Conservation (phyloP, 2,329 filamentous ascomycete species). For the Alternaria panax region DNA sequence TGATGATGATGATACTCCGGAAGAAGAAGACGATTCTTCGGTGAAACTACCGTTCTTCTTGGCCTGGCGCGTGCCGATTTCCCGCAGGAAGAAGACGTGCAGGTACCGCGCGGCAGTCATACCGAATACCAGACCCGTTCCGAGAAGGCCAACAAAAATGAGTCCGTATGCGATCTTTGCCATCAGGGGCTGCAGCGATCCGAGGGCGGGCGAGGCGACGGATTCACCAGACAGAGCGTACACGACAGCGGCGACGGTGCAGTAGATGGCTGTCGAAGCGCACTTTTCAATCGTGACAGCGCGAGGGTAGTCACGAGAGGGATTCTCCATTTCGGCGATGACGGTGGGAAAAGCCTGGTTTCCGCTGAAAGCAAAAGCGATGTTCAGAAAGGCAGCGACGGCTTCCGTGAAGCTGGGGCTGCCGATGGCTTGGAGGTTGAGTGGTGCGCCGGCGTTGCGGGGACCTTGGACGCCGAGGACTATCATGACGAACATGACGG, state of each 20-base stretch:
- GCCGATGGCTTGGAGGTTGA: slow-evolving; percentile 33
- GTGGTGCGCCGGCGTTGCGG: slow-evolving; percentile 25
- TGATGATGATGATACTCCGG: too few species aligned
- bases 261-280: slow-evolving; percentile 29
- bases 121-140: slow-evolving; percentile 34
- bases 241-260: slow-evolving; percentile 31
- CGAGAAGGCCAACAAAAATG: slow-evolving; percentile 31
- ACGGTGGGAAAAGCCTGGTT: slow-evolving; percentile 41
- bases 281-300: slow-evolving; percentile 39
- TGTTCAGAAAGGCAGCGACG: slow-evolving; percentile 36
- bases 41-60: slow-evolving; percentile 15
- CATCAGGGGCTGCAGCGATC: slow-evolving; percentile 29
- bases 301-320: slow-evolving; percentile 35
- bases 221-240: slow-evolving; percentile 37
- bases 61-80: slow-evolving; percentile 22
- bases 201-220: slow-evolving; percentile 35
- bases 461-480: slow-evolving; percentile 36
- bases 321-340: slow-evolving; percentile 38
- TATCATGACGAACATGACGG: slow-evolving; percentile 38
- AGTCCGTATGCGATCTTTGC: slow-evolving; percentile 36
- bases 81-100: slow-evolving; percentile 33
- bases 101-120: slow-evolving; percentile 36
- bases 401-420: slow-evolving; percentile 33
- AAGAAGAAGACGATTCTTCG: slow-evolving; percentile 11
- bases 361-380: slow-evolving; percentile 38